Conservation (phyloP, 805 yeast genomes). For the Wickerhamiella sergipiensis region DNA sequence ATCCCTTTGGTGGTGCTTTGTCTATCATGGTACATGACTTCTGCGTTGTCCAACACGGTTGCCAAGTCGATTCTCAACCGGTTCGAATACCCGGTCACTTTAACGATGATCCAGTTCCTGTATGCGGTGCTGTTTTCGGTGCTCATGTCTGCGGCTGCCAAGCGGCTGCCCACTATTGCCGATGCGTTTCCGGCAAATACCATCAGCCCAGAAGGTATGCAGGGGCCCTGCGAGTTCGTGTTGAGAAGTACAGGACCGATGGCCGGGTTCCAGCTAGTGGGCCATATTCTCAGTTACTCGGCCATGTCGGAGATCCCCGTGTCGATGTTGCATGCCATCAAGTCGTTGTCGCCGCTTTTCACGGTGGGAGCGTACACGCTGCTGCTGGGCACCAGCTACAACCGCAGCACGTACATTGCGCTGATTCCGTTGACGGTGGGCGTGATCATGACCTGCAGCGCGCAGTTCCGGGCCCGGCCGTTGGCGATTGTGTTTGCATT, state of each 20-base stretch:
- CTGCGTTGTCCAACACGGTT: slow-evolving; percentile 70
- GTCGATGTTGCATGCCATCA: slow-evolving; percentile 87
- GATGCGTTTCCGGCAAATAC: slow-evolving; percentile 26
- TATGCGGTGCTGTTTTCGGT: slow-evolving; percentile 41
- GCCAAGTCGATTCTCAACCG: slow-evolving; percentile 60
- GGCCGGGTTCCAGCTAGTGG: slow-evolving; percentile 88
- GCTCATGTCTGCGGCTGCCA: slow-evolving; percentile 28
- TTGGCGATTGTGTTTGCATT: slow-evolving; percentile 59
- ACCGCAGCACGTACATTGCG: slow-evolving; percentile 57
- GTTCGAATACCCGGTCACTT: slow-evolving; percentile 71
- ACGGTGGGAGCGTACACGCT: slow-evolving; percentile 71
- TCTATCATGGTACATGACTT: slow-evolving; percentile 61
- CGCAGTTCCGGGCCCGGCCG: slow-evolving; percentile 32
- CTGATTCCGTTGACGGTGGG: slow-evolving; percentile 70
- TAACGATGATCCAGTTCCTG: slow-evolving; percentile 77
- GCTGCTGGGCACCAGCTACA: slow-evolving; percentile 45
- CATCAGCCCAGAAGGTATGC: slow-evolving; percentile 16
- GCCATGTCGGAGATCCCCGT: slow-evolving; percentile 90
- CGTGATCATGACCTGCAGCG: slow-evolving; percentile 51
- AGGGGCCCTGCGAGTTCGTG: slow-evolving; percentile 20
- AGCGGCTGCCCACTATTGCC: slow-evolving; percentile 20
- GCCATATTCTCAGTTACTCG: slow-evolving; percentile 81
- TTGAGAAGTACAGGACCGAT: slow-evolving; percentile 56
- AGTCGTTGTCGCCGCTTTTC: slow-evolving; percentile 78
- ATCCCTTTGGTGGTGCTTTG: slow-evolving; percentile 45